Base-by-base conservation (phyloP, 164 flowering plant species). In the Nymphaea colorata region DNA sequence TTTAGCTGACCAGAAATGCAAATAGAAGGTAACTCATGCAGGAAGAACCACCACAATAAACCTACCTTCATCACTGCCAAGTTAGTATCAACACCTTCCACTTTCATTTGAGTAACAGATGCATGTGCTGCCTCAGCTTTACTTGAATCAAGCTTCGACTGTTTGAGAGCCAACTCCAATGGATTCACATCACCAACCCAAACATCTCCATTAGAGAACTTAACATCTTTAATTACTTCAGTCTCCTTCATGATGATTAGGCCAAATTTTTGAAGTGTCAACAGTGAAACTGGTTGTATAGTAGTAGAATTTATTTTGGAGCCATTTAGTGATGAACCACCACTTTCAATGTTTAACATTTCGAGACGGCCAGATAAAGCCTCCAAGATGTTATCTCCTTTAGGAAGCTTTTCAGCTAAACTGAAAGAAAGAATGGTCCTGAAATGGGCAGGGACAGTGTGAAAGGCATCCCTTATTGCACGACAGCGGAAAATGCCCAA, bases 81-180 rank as follows among this genome's bases (percentile, higher is more conserved):
- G 76, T 93, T 93, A 67, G 91, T 84, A 74, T 90, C 96, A 66
- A 93, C 82, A 3, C 96, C 96, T 69, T 93, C 96, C 68, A 93
- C 90, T 78, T 87, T 93, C 70, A 90, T 96, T 82, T 85, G 85
- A 71, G 87, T 83, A 16, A 90, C 88, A 69, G 96, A 83, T 66
- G 86, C 95, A 72, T 90, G 91, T 67, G 98, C 98, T 70, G 88
- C 91, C 82, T 82, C 91, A 68, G 86, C 93, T 74, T 73, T 86
- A 51, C 86, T 85, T 11, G 80, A 78, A 70, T 85, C 79, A 55
- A 66, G 69, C 74, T 81, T 72, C 12, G 85, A 85, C 74, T 86
- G 80, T 61, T 81, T 85, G 17, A 93, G 83, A 17, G 82, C 88
- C 69, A 73, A 70, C 78, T 87, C 90, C 60, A 93, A 70, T 66